Percentiles rank a stretch among this genome's conserved stretches.
Evolutionary conservation across 2,329 filamentous ascomycete species (phyloP).

Genomic region (Epichloe glyceriae): DNA sequence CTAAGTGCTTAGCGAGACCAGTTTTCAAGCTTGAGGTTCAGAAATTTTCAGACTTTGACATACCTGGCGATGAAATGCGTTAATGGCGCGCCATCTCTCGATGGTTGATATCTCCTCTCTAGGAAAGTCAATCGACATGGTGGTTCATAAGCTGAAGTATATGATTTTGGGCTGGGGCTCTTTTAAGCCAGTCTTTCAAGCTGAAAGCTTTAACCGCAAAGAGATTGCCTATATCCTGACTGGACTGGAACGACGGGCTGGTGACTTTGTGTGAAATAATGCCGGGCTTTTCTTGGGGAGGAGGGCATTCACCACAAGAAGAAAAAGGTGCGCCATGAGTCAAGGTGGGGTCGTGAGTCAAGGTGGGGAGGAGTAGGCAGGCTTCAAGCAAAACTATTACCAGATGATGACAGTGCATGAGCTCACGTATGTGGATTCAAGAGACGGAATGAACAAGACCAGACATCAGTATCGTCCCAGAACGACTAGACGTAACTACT

Average conservation of each 20-base stretch:
- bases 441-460: too few relatives aligned
- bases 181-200: neutral
- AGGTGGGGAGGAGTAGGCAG: neutral
- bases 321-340: slow-evolving; percentile 2
- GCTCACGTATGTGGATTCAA: neutral
- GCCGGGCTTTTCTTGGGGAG: neutral
- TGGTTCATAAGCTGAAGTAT: slow-evolving; percentile 19
- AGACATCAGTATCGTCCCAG: neutral
- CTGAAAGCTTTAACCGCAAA: neutral
- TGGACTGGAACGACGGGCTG: neutral
- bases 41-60: slow-evolving; percentile 5
- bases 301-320: neutral
- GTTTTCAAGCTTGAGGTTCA: neutral
- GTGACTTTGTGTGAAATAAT: neutral
- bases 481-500: neutral
- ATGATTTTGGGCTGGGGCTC: neutral
- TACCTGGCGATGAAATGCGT: slow-evolving; percentile 80
- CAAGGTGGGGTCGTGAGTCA: slow-evolving; percentile 1
- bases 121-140: slow-evolving; percentile 83
- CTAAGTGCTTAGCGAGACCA: slow-evolving; percentile 1
- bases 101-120: slow-evolving; percentile 81
- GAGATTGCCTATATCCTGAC: neutral
- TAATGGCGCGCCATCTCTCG: slow-evolving; percentile 77
- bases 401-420: neutral
- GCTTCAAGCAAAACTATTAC: too few relatives aligned